Percentiles rank a stretch among this genome's conserved stretches.
Conservation (phyloP, 2,329 filamentous ascomycete species). For the Apiospora hydei region DNA sequence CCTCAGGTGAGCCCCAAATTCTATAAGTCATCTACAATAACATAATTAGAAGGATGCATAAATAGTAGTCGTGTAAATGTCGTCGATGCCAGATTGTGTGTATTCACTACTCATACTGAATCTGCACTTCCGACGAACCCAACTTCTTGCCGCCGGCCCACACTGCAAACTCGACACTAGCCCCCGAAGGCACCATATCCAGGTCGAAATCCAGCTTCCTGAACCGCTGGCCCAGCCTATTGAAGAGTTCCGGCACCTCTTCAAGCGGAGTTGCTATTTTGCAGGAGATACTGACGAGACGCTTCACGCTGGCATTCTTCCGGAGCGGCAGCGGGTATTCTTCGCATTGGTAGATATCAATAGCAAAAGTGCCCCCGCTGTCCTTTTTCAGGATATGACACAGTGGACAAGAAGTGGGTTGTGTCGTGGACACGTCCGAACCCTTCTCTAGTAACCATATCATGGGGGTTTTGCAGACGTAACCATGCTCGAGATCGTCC, state of each 20-base stretch:
- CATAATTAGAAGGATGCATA: too few relatives aligned
- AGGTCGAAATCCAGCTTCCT: conserved; percentile 1
- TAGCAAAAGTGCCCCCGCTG: neutral
- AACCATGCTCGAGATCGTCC: neutral
- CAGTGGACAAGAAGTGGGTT: neutral
- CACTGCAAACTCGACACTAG: neutral
- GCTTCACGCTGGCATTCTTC: neutral
- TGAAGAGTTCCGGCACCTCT: neutral
- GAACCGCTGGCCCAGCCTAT: neutral
- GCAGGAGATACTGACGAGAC: neutral
- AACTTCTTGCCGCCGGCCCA: conserved; percentile 1
- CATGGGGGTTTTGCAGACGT: neutral
- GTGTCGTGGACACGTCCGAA: neutral
- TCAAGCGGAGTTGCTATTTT: neutral
- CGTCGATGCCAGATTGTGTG: too few relatives aligned
- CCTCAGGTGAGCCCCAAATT: too few relatives aligned
- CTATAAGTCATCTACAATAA: too few relatives aligned
- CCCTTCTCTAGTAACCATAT: neutral
- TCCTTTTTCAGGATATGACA: neutral
- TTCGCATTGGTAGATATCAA: conserved; percentile 4
- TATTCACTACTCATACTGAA: neutral
- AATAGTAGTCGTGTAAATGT: neutral
- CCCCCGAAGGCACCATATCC: conserved; percentile 21
- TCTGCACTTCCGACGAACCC: neutral
- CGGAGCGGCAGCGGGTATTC: neutral